Evolutionary conservation across 495 filamentous ascomycete species (phyloP), one percentile per base, ranked within the genome.

Genomic region (Hypomontagnella submonticulosa): DNA sequence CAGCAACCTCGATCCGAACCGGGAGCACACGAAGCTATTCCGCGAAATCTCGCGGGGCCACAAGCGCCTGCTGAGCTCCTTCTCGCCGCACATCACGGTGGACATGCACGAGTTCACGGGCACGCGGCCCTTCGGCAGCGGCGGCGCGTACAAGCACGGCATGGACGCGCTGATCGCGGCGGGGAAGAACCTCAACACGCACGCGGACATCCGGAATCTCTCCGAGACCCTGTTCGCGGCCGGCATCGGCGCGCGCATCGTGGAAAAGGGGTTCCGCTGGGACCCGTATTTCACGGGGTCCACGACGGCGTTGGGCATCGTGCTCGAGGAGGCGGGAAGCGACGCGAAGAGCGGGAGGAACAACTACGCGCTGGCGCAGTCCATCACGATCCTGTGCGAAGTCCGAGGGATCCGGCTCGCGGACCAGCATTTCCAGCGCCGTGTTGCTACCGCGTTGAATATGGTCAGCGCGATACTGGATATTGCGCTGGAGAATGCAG

Each of bases 51-150:
- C 74, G 0, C 52, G 67, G 13, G 74, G 71, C 9, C 71, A 75
- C 44, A 75, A 76, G 54, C 36, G 66, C 19, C 57, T 75, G 1
- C 51, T 76, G 13, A 75, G 63, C 48, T 49, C 65, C 13, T 76
- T 76, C 42, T 38, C 57, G 13, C 70, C 74, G 15, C 74, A 76
- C 44, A 56, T 76, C 30, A 60, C 68, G 6, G 63, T 75, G 19
- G 74, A 76, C 53, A 67, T 75, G 72, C 72, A 76, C 54, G 73
- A 76, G 54, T 74, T 73, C 52, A 66, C 64, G 13, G 71, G 67
- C 1, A 63, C 64, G 30, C 57, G 59, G 15, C 51, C 57, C 4
- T 51, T n/a, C 27, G 46, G 58, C 12, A 34, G 2, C 10, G 52
- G n/a, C n/a, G 67, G 65, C n/a, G 38, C 33, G 4, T 75, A 73